Evolutionary conservation across 2,329 filamentous ascomycete genomes (phyloP), one percentile per base, ranked within the genome.

Genomic region (Colletotrichum sp.): DNA sequence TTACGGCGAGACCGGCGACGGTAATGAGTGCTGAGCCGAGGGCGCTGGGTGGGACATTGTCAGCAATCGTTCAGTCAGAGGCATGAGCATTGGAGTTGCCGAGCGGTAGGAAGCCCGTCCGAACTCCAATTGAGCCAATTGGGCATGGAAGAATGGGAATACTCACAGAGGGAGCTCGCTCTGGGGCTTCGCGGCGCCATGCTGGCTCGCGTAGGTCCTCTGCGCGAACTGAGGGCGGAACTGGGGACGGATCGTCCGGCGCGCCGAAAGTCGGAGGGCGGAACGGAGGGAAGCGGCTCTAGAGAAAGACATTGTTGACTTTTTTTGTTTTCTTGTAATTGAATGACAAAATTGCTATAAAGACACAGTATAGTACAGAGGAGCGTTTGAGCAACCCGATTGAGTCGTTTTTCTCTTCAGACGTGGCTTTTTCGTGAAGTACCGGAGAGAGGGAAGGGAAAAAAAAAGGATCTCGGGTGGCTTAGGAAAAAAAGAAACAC

Each of bases 141-240:
- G 26, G 26, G 10, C 16, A 43, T 39, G 24, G 16, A 26, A 30
- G 55, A 34, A 15, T 8, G 15, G 13, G 1, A 30, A 34, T 18
- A 26, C 70, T 30, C 66, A 76, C 74, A 73, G 71, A 43, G 74
- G 72, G 4, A 76, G 72, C 67, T 76, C 74, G 52, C 74, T 74
- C 67, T 76, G 74, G 43, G 71, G 39, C 48, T 76, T 75, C 57
- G 71, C 74, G 30, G 68, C 68, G 34, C 74, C 70, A 57, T 76
- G 64, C 30, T 76, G 74, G 72, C 74, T 76, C 59, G 74, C 71
- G 67, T 76, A 76, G n/a, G 61, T 71, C 72, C 72, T 75, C 43
- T 71, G 71, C 34, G 71, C 61, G 34, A 71, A 24, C 72, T 67
- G 74, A 7, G 74, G 61, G 26, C 74, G 65, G 60, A 71, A 71